A percentile compares a stretch with the other conserved stretches of the same genome.
These are phyloP conservation scores for Henckelia pumila DNA, from an alignment of 257 asterid genomes.

Conservation along the genomic window DNA sequence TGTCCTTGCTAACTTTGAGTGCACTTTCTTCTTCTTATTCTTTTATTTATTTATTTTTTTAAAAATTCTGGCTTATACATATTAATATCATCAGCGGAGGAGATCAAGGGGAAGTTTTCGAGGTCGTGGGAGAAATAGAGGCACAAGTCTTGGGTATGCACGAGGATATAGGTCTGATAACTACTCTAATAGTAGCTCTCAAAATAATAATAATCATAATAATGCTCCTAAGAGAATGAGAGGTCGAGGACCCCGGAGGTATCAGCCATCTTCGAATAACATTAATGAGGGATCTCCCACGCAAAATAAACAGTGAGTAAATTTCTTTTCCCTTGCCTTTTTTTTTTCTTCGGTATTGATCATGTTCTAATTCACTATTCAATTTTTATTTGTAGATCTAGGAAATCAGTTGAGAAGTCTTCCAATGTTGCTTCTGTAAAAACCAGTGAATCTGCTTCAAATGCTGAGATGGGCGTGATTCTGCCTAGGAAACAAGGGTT, in stretches of 20 bases:
- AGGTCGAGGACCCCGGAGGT: conserved; percentile 90
- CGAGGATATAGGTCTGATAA: conserved; percentile 54
- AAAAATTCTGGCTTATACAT: conserved; percentile 12
- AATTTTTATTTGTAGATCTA: conserved; percentile 44
- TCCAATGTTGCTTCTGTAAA: conserved; percentile 43
- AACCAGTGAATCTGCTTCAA: conserved; percentile 44
- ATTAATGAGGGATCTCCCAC: conserved; percentile 46
- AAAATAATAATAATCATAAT: conserved; percentile 46
- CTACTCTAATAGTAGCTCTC: conserved; percentile 35
- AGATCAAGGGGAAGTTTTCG: conserved; percentile 62
- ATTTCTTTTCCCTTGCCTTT: not conserved
- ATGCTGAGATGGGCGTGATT: conserved; percentile 39
- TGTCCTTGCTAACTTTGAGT: conserved; percentile 18
- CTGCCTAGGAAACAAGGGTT: conserved; percentile 53
- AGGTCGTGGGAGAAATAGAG: conserved; percentile 69
- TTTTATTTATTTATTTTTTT: no score
- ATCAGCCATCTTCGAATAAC: conserved; percentile 62
- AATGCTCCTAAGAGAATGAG: conserved; percentile 58
- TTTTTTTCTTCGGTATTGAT: not conserved
- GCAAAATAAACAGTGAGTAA: conserved; percentile 69
- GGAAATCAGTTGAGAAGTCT: conserved; percentile 52
- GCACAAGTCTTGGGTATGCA: conserved; percentile 49
- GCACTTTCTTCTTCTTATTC: conserved; percentile 8
- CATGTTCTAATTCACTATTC: conserved; percentile 14
- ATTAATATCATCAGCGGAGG: conserved; percentile 54